phyloP scores from a whole-genome alignment of 352 stramenopile genomes.

The Globisporangium spiculum region DNA sequence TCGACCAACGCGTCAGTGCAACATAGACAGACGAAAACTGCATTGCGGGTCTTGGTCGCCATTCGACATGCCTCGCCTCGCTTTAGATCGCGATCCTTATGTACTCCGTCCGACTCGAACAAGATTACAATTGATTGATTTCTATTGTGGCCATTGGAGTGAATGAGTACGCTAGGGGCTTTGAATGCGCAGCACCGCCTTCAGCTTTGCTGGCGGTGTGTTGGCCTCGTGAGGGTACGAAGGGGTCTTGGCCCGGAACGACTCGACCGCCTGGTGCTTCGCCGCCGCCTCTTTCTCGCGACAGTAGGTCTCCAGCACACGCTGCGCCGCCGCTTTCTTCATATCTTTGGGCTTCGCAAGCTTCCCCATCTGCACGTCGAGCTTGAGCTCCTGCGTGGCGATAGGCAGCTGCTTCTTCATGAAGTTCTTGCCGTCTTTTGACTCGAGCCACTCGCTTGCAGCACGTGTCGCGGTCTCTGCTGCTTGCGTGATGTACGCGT shows the following conservation, averaged over 20 bases:
- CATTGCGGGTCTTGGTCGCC: too few species aligned
- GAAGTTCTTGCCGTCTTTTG: constrained; percentile 50
- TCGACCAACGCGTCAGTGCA: too few species aligned
- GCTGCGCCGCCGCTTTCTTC: constrained; percentile 13
- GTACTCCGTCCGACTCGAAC: too few species aligned
- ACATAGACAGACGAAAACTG: too few species aligned
- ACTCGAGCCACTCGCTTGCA: constrained; percentile 56
- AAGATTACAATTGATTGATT: too few species aligned
- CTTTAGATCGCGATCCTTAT: too few species aligned
- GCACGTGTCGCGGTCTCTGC: constrained; percentile 16
- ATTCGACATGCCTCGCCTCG: too few species aligned
- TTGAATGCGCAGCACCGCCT: not conserved
- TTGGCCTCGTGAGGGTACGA: constrained; percentile 11
- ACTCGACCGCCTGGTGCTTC: constrained; percentile 7
- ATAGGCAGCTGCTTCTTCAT: constrained; percentile 49
- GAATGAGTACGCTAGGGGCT: not conserved
- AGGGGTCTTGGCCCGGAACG: constrained; percentile 8
- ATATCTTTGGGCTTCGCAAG: constrained; percentile 32
- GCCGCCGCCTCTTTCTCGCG: constrained; percentile 11
- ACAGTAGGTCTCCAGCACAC: constrained; percentile 3
- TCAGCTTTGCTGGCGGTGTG: not conserved
- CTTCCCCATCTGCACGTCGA: constrained; percentile 39
- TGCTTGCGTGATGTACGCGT: constrained; percentile 22
- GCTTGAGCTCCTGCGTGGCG: constrained; percentile 49
- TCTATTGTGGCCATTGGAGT: too few species aligned